Percentiles rank a stretch among this genome's conserved stretches.
These are phyloP conservation scores for Trichophyton verrucosum DNA, from an alignment of 2,329 filamentous ascomycete species.

Conservation along the genomic window DNA sequence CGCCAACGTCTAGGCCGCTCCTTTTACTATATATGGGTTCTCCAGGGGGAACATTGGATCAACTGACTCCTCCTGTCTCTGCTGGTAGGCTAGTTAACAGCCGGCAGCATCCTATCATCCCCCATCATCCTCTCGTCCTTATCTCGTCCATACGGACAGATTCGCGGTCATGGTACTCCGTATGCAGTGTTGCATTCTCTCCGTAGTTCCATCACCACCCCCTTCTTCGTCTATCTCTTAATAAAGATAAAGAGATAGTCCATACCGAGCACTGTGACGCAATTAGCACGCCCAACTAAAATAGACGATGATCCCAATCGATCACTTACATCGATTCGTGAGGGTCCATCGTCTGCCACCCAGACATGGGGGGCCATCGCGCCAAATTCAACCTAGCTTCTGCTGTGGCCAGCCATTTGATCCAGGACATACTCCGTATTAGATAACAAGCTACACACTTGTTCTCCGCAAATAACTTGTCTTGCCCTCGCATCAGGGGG, in stretches of 20 bases:
- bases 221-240: not conserved
- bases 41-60: not conserved
- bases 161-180: not conserved
- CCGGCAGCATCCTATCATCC: not conserved
- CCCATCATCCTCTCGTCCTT: not conserved
- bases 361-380: not conserved
- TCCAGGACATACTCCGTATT: no score
- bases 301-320: not conserved
- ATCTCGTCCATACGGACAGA: not conserved
- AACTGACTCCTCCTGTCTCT: not conserved
- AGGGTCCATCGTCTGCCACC: not conserved
- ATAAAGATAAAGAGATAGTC: no score
- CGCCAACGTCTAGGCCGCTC: not conserved
- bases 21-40: not conserved
- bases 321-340: not conserved
- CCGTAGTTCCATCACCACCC: not conserved
- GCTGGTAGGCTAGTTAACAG: no score
- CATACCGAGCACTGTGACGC: not conserved
- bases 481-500: not conserved
- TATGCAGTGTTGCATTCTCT: no score
- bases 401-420: not conserved
- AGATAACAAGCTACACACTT: not conserved
- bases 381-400: not conserved
- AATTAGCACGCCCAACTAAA: not conserved
- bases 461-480: not conserved